Conservation (phyloP, 2,329 filamentous ascomycete species). For the Phaeomoniella chlamydospora region DNA sequence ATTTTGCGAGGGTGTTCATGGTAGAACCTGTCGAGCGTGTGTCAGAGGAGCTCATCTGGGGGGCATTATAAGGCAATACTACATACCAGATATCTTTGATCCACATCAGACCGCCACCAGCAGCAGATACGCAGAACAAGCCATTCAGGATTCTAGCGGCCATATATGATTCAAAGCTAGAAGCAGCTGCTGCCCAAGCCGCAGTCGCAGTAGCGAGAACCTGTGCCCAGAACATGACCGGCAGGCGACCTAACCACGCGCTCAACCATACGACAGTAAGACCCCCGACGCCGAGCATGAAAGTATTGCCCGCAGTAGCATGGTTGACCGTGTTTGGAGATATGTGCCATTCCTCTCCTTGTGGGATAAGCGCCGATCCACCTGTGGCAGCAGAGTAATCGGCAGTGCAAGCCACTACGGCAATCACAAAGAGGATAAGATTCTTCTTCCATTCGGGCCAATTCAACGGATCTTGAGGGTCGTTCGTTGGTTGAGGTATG, state of each 20-base stretch:
- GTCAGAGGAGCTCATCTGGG: neutral
- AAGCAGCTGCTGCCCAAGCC: constrained; percentile 29
- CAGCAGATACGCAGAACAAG: constrained; percentile 29
- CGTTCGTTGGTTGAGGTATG: constrained; percentile 38
- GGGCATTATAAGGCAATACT: neutral
- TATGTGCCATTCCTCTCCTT: constrained; percentile 30
- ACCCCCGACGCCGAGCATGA: constrained; percentile 30
- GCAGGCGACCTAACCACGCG: constrained; percentile 28
- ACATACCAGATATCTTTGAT: constrained; percentile 43
- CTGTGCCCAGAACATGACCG: constrained; percentile 23
- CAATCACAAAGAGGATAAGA: constrained; percentile 32
- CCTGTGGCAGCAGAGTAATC: constrained; percentile 33
- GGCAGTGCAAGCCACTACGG: constrained; percentile 30
- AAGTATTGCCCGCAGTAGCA: constrained; percentile 36
- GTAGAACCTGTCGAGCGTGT: neutral
- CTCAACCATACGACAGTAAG: constrained; percentile 24
- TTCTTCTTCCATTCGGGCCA: constrained; percentile 37
- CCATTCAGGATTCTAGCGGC: constrained; percentile 32
- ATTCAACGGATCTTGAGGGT: constrained; percentile 39
- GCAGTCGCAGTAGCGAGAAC: constrained; percentile 15
- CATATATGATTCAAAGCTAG: constrained; percentile 31
- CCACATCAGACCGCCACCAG: constrained; percentile 30
- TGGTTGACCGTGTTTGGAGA: constrained; percentile 35
- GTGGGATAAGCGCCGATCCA: neutral
- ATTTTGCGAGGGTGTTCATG: constrained; percentile 11